A percentile compares a stretch with the other conserved stretches of the same genome.
Conservation (phyloP, 1,284 basidiomycete species). For the Peniophora sp. region DNA sequence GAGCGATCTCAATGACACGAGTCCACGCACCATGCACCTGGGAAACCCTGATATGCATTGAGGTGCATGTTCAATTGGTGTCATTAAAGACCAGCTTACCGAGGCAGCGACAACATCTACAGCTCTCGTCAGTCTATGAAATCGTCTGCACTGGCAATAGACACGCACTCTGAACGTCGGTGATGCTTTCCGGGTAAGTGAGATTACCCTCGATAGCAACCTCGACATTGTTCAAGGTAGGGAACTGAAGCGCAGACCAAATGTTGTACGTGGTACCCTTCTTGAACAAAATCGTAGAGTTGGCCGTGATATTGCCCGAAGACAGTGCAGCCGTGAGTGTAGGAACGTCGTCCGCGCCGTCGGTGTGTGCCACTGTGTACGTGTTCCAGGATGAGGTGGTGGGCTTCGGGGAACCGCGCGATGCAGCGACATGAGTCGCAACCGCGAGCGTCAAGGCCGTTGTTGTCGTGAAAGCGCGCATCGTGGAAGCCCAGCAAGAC, state of each 20-base stretch:
- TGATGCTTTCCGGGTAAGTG: conserved; percentile 44
- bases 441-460: too few species aligned
- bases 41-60: conserved; percentile 27
- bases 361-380: conserved; percentile 40
- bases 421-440: too few species aligned
- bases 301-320: conserved; percentile 29
- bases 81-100: conserved; percentile 21
- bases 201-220: conserved; percentile 51
- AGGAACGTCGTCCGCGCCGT: conserved; percentile 44
- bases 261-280: conserved; percentile 52
- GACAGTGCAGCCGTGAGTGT: conserved; percentile 32
- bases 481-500: too few species aligned
- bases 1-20: background rate
- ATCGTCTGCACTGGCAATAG: background rate
- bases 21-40: conserved; percentile 39
- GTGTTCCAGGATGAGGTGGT: conserved; percentile 34
- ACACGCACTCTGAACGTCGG: conserved; percentile 42
- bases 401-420: too few species aligned
- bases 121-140: background rate
- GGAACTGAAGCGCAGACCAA: conserved; percentile 49
- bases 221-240: conserved; percentile 46
- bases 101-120: conserved; percentile 19
- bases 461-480: too few species aligned
- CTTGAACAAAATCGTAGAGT: conserved; percentile 49
- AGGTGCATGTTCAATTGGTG: background rate